Evolutionary conservation across 2,329 filamentous ascomycete genomes (phyloP).

Genomic region (Lecanosticta acicola): DNA sequence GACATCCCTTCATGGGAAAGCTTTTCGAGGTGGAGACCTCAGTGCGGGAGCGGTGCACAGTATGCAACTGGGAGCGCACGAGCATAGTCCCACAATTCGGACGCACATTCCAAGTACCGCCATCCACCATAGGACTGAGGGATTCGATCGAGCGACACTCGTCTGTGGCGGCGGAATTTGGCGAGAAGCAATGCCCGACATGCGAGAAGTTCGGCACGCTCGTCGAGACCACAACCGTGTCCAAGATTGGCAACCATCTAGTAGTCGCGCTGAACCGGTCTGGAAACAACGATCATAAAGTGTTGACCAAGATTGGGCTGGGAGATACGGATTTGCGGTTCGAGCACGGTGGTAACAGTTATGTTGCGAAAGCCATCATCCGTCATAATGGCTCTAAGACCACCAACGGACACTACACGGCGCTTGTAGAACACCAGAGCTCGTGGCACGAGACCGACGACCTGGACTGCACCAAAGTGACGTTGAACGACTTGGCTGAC

Average conservation of each 20-base stretch:
- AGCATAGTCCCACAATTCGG: not conserved
- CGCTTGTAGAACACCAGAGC: not conserved
- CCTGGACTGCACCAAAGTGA: not conserved
- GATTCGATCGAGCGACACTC: too few relatives aligned
- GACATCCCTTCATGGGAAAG: slow-evolving; percentile 3
- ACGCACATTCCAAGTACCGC: not conserved
- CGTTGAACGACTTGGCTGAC: not conserved
- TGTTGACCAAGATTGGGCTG: not conserved
- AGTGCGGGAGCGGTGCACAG: not conserved
- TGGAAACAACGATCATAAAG: not conserved
- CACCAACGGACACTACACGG: not conserved
- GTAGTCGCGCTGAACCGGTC: not conserved
- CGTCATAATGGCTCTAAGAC: not conserved
- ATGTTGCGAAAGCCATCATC: not conserved
- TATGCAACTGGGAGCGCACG: not conserved
- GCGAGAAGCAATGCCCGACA: too few relatives aligned
- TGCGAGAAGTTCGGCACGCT: too few relatives aligned
- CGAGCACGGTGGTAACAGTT: not conserved
- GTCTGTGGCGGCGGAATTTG: too few relatives aligned
- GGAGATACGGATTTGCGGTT: not conserved
- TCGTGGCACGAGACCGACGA: slow-evolving; percentile 1
- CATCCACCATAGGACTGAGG: too few relatives aligned
- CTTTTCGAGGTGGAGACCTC: slow-evolving; percentile 9
- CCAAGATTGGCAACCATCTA: too few relatives aligned
- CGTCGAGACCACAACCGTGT: too few relatives aligned